Evolutionary conservation across 2,329 filamentous ascomycete genomes (phyloP), one percentile per base, ranked within the genome.

Genomic region (Phyllosticta capitalensis): DNA sequence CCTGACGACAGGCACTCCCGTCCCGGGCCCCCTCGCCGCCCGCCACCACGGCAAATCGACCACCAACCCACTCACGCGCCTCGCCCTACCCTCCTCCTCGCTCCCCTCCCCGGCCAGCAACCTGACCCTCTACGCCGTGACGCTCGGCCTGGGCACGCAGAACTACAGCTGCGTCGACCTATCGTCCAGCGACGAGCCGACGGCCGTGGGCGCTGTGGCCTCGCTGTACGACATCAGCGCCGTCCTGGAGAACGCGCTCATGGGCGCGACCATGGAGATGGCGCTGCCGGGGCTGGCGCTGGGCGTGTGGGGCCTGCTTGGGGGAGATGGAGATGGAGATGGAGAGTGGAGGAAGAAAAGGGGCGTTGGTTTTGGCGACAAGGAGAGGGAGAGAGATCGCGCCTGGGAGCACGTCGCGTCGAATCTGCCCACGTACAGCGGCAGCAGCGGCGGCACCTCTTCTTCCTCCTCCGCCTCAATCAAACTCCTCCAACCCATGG

Each of bases 91-190:
- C 6, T 68, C 70, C 65, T 66, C 71, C 67, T 72, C 71, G 68
- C 24, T 72, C 67, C 19, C 68, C 9, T 63, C 67, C 7, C 68
- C 68, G 6, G 58, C 65, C 7, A 55, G 65, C 4, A 65, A 66
- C 62, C 62, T 69, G 24, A 60, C 62, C 9, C 74, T 81, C 54
- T 71, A 76, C 60, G 73, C 76, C 62, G 66, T 81, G 55, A 74
- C 74, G 5, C 63, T 79, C 20, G 79, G 78, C 58, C 68, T 72
- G 22, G 79, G 79, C 48, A 78, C 76, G 12, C 78, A 81, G 62
- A 81, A 80, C 68, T 55, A 54, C 59, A 52, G 60, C 56, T 54
- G 57, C 61, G 30, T 52, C 54, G 10, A 56, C 54, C 67, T 65
- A 14, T 65, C 63, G 17, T 66, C 67, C n/a, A n/a, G 63, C 64